Percentiles rank a stretch among this genome's conserved stretches.
Conservation (phyloP, 169 alveolate genomes). For the Eimeria nieschulzi region DNA sequence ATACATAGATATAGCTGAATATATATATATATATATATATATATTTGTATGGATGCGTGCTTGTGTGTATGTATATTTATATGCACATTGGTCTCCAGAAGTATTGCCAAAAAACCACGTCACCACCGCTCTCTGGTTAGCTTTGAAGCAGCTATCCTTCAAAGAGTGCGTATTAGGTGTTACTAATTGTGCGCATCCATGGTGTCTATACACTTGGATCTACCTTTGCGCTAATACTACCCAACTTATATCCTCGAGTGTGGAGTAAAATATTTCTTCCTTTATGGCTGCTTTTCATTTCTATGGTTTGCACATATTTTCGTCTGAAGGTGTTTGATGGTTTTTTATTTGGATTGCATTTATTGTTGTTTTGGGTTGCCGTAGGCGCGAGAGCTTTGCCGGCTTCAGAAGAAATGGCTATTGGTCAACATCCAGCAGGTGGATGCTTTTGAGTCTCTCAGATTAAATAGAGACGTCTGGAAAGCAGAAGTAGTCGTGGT, state of each 20-base stretch:
- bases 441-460: slow-evolving; percentile 70
- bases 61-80: neutral
- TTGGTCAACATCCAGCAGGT: slow-evolving; percentile 73
- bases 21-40: neutral
- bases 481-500: slow-evolving; percentile 68
- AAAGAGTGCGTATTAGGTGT: neutral
- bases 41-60: neutral
- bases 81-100: neutral
- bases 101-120: no score
- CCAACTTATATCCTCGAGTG: neutral
- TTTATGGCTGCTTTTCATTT: neutral
- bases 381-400: slow-evolving; percentile 70
- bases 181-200: neutral
- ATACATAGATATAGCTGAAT: neutral
- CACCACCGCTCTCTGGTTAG: no score
- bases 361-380: neutral
- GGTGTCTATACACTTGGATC: no score
- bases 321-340: neutral
- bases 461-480: slow-evolving; percentile 74
- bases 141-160: no score
- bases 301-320: neutral
- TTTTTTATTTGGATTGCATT: no score
- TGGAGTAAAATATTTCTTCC: neutral
- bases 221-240: no score
- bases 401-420: slow-evolving; percentile 60